Evolutionary conservation across 208 protist species (phyloP), one percentile per base, ranked within the genome.

Genomic region (Leptomonas pyrrhocoris): DNA sequence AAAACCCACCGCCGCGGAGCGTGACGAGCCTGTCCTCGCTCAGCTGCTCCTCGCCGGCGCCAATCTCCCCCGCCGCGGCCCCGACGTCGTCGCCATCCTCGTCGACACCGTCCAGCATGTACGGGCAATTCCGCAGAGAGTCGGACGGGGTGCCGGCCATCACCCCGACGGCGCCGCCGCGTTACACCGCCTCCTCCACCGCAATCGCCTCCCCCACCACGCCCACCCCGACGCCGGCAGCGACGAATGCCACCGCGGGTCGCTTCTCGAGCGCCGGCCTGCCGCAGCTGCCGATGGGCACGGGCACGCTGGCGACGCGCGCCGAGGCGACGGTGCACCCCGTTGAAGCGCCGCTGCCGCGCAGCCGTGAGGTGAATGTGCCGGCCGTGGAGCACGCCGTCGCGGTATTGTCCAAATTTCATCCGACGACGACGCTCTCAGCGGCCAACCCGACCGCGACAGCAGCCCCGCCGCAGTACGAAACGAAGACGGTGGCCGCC

Each of bases 131-230:
- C 1, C 49, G 30, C 34, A 30, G 40, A 15, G 51, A 49, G 15
- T 8, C 13, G 18, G 68, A 58, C 25, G 56, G 16, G 12, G 38
- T 57, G 59, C 31, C 68, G 19, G 16, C 51, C 38, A 18, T 54
- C 28, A 8, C 40, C 23, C 57, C 57, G 3, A 19, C 57, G 27
- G 34, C 59, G 11, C 55, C 48, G 30, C 54, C 70, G 36, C 70
- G 70, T 16, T 76, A 76, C 46, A 70, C 70, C 19, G 70, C 70
- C 28, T 36, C 48, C 7, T 76, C 62, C 43, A 70, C 51, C 31
- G 21, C 28, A 7, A 34, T 48, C 28, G 54, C 54, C 28, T 23
- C 25, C 19, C 34, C 54, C 28, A 65, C 42, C 3, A 18, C 60
- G 13, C 11, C 23, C 18, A 45, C 34, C 4, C 3, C 38, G 15